These are phyloP conservation scores for Moesziomyces sp. DNA, from an alignment of 1,284 basidiomycete species.

Conservation along the genomic window DNA sequence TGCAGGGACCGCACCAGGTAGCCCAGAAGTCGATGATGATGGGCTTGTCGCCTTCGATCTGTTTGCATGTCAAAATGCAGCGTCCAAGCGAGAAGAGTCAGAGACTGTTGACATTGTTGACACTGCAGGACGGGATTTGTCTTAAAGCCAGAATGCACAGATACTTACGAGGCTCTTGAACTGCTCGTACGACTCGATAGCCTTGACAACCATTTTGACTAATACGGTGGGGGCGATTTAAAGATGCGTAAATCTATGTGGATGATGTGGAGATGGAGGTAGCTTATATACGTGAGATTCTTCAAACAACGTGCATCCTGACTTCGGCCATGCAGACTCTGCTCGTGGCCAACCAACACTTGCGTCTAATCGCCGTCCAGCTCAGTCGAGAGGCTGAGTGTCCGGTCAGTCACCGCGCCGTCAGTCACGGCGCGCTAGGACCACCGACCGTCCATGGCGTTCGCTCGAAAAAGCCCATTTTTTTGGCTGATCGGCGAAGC, in stretches of 20 bases:
- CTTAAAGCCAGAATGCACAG: neutral
- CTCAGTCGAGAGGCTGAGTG: too few species aligned
- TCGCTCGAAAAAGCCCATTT: neutral
- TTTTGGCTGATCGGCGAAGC: conserved; percentile 2
- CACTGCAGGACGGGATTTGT: neutral
- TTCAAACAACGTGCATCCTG: neutral
- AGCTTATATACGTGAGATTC: conserved; percentile 1
- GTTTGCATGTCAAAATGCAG: conserved; percentile 2
- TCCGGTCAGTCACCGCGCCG: too few species aligned
- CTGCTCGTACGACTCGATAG: conserved; percentile 72
- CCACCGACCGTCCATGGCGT: conserved; percentile 5
- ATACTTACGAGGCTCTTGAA: conserved; percentile 72
- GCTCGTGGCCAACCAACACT: too few species aligned
- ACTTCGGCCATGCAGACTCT: neutral
- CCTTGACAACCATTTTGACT: conserved; percentile 69
- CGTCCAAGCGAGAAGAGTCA: neutral
- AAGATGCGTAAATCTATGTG: neutral
- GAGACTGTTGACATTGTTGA: neutral
- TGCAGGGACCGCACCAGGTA: conserved; percentile 73
- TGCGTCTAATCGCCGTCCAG: too few species aligned
- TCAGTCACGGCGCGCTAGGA: neutral
- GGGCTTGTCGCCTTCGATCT: conserved; percentile 72
- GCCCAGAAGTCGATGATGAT: conserved; percentile 67
- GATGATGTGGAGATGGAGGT: neutral
- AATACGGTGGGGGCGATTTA: neutral